These are phyloP conservation scores for Emericellopsis atlantica DNA, from an alignment of 2,329 filamentous ascomycete species.

Conservation along the genomic window DNA sequence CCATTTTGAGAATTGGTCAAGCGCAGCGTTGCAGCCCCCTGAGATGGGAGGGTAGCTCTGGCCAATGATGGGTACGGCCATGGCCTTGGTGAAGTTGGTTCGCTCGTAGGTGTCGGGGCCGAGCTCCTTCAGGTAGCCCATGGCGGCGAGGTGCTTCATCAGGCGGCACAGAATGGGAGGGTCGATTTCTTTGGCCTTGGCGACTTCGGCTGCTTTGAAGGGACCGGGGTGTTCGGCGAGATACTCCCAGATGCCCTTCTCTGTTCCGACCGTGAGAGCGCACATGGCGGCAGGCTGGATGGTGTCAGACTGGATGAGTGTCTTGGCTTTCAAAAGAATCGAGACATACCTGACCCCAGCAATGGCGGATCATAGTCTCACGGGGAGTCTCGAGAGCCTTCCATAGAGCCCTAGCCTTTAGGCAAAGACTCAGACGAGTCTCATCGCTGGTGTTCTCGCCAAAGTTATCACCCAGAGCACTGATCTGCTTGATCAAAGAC, in stretches of 20 bases:
- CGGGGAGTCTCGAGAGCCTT: slow-evolving; percentile 29
- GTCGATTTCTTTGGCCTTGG: slow-evolving; percentile 12
- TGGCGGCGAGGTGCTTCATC: slow-evolving; percentile 22
- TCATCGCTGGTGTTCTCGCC: slow-evolving; percentile 2
- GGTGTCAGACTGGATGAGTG: neutral
- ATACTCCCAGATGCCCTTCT: slow-evolving; percentile 21
- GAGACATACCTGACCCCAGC: slow-evolving; percentile 25
- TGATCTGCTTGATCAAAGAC: slow-evolving; percentile 3
- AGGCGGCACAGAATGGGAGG: slow-evolving; percentile 16
- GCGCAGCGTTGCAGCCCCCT: slow-evolving; percentile 5
- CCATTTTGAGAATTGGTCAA: slow-evolving; percentile 16
- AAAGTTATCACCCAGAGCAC: slow-evolving; percentile 1
- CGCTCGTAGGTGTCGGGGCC: slow-evolving; percentile 20
- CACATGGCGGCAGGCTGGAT: slow-evolving; percentile 10
- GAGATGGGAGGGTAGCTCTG: slow-evolving; percentile 19
- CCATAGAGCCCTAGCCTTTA: slow-evolving; percentile 17
- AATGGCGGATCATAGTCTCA: slow-evolving; percentile 32
- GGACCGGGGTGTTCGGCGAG: slow-evolving; percentile 17
- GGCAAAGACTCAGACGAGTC: slow-evolving; percentile 16
- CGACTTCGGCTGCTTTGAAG: slow-evolving; percentile 18
- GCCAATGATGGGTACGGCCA: slow-evolving; percentile 19
- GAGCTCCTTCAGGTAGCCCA: slow-evolving; percentile 24
- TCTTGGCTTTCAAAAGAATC: neutral
- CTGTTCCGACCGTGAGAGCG: slow-evolving; percentile 16
- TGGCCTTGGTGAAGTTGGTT: slow-evolving; percentile 22